Base-by-base conservation (phyloP, 805 yeast species). In the Candida loeiensis region DNA sequence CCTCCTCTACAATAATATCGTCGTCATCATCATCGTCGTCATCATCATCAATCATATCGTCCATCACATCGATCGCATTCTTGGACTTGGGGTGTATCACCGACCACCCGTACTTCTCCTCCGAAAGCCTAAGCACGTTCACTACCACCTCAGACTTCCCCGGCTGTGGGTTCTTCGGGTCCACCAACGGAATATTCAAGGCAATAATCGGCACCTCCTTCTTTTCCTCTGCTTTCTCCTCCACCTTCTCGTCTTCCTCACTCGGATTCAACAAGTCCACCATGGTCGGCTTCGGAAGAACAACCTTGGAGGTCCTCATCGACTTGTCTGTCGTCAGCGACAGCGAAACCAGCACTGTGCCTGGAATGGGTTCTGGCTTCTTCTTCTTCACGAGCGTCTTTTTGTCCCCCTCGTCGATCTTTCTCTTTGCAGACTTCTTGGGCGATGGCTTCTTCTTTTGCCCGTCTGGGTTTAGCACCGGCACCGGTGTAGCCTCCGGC, bases 21-120 rank as follows among this genome's bases (percentile, higher is more conserved):
- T 64, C 76, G 6, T 67, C 76, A 5, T 62, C 71, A 17, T 65
- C 75, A 14, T 59, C 77, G 8, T 66, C 72, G 5, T 59, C 62
- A 20, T 73, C 79, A 39, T 76, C 82, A 39, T 73, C 82, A 33
- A 54, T 60, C 58, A 67, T 51, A 45, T 74, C 76, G 45, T 68
- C 75, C 64, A 76, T 56, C 20, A 72, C 65, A 41, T 77, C 80
- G 26, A 76, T 63, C 1, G 81, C 78, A 19, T 76, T 74, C 39
- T 77, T 69, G 4, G 84, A 78, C 44, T 76, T 76, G 0, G 90
- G 90, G 50, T 82, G 87, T 40, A 84, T 66, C 2, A 67, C 74
- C 24, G 77, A 77, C 76, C 83, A 86, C 3, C 95, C 96, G 58
- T 87, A 87, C 59, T 85, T 85, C 36, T 84, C 88, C 54, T 87